Conservation (phyloP, 1,284 basidiomycete genomes). For the Ceratobasidium sp. region DNA sequence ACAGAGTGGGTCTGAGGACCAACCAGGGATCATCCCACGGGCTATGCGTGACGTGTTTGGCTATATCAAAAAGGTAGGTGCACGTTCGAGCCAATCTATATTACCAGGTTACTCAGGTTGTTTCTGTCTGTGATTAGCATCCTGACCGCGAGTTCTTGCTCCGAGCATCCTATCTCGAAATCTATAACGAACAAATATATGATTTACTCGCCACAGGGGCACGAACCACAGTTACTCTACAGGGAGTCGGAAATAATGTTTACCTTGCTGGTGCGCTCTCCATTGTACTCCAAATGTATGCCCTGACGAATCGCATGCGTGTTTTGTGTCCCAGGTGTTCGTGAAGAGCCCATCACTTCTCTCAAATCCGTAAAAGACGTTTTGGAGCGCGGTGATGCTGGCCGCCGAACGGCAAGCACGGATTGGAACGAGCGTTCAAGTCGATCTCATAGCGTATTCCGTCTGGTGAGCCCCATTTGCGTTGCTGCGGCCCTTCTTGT, state of each 20-base stretch:
- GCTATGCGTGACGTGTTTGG: constrained; percentile 86
- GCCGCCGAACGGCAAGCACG: constrained; percentile 89
- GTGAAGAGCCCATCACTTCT: constrained; percentile 91
- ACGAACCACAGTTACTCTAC: constrained; percentile 67
- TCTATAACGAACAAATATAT: constrained; percentile 94
- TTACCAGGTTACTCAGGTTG: constrained; percentile 37
- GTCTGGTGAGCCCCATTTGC: constrained; percentile 62
- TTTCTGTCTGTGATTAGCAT: constrained; percentile 5
- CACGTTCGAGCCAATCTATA: background rate
- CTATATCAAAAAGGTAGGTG: constrained; percentile 66
- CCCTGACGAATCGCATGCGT: background rate
- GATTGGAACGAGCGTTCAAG: constrained; percentile 98
- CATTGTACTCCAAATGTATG: constrained; percentile 39
- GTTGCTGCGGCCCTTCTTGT: background rate
- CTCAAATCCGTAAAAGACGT: constrained; percentile 86
- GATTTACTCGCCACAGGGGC: constrained; percentile 78
- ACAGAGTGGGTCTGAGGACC: constrained; percentile 72
- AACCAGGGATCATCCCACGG: constrained; percentile 94
- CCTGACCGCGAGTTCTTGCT: constrained; percentile 89
- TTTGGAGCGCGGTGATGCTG: constrained; percentile 83
- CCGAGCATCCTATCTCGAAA: constrained; percentile 93
- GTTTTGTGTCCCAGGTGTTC: constrained; percentile 55
- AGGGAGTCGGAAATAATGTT: constrained; percentile 52
- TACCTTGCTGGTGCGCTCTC: constrained; percentile 1
- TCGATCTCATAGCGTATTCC: constrained; percentile 90